Percentiles rank a stretch among this genome's conserved stretches.
These are phyloP conservation scores for Linaria vulgaris DNA, from an alignment of 257 asterid species.

Conservation along the genomic window DNA sequence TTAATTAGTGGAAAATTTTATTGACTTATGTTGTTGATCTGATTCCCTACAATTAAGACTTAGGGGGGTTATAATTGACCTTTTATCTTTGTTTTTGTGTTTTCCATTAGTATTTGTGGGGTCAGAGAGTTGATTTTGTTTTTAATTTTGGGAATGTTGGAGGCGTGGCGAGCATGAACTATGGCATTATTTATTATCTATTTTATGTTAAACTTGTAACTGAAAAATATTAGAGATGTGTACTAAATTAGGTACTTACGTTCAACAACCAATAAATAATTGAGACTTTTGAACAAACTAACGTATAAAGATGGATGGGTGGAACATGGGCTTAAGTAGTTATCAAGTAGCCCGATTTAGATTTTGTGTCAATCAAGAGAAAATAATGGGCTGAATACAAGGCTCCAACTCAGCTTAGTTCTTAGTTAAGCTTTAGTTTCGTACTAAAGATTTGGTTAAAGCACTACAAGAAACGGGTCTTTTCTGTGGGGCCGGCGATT, in stretches of 20 bases:
- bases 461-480: too few relatives aligned
- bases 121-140: neutral
- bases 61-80: constrained; percentile 4
- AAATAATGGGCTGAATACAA: too few relatives aligned
- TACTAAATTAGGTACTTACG: neutral
- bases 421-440: too few relatives aligned
- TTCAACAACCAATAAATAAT: too few relatives aligned
- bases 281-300: too few relatives aligned
- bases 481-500: too few relatives aligned
- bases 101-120: constrained; percentile 1
- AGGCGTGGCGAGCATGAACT: constrained; percentile 28
- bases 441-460: too few relatives aligned
- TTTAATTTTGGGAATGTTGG: constrained; percentile 3
- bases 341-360: too few relatives aligned
- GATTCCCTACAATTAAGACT: constrained; percentile 9
- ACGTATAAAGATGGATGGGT: too few relatives aligned
- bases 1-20: constrained; percentile 10
- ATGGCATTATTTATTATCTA: constrained; percentile 16
- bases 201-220: constrained; percentile 7
- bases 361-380: too few relatives aligned
- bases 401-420: too few relatives aligned
- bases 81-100: neutral
- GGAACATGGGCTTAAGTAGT: too few relatives aligned
- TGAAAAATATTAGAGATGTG: constrained; percentile 14
- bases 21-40: neutral